These are phyloP conservation scores for Solanum tarapatanum DNA, from an alignment of 257 asterid species.

Conservation along the genomic window DNA sequence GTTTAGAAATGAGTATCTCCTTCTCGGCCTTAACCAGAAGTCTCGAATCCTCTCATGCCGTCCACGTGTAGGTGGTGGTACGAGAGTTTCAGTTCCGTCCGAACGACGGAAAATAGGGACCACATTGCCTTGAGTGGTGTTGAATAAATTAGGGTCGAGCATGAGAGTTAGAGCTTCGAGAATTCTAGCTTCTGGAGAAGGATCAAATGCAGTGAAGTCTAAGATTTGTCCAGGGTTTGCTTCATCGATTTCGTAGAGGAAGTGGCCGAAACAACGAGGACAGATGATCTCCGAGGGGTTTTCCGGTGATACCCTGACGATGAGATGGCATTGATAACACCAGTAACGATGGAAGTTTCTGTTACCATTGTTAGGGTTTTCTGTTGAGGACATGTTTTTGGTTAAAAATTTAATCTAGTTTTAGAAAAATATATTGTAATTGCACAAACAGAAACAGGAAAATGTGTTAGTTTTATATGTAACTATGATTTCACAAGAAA, in stretches of 20 bases:
- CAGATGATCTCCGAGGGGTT: slow-evolving; percentile 35
- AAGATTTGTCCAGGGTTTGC: slow-evolving; percentile 23
- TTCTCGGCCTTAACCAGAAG: slow-evolving; percentile 19
- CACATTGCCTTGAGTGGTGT: background rate
- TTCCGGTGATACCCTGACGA: slow-evolving; percentile 30
- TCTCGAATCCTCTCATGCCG: slow-evolving; percentile 13
- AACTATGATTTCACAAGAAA: background rate
- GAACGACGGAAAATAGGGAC: slow-evolving; percentile 14
- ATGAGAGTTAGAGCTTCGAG: slow-evolving; percentile 54
- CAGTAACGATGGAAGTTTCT: slow-evolving; percentile 43
- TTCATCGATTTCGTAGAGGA: slow-evolving; percentile 44
- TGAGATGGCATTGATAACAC: slow-evolving; percentile 82
- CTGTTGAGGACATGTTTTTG: background rate
- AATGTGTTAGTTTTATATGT: background rate
- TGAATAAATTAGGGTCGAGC: slow-evolving; percentile 28
- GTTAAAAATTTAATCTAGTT: background rate
- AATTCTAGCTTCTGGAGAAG: slow-evolving; percentile 68
- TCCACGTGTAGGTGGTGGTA: slow-evolving; percentile 2
- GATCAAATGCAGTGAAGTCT: slow-evolving; percentile 56
- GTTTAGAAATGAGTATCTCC: slow-evolving; percentile 17
- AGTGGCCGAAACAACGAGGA: slow-evolving; percentile 60
- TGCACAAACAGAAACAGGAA: background rate
- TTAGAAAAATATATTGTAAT: background rate
- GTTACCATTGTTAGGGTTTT: slow-evolving; percentile 6
- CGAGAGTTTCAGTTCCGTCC: background rate